Percentiles rank a stretch among this genome's conserved stretches.
Conservation (phyloP, 2,329 filamentous ascomycete genomes). For the Coniochaeta prunicola region DNA sequence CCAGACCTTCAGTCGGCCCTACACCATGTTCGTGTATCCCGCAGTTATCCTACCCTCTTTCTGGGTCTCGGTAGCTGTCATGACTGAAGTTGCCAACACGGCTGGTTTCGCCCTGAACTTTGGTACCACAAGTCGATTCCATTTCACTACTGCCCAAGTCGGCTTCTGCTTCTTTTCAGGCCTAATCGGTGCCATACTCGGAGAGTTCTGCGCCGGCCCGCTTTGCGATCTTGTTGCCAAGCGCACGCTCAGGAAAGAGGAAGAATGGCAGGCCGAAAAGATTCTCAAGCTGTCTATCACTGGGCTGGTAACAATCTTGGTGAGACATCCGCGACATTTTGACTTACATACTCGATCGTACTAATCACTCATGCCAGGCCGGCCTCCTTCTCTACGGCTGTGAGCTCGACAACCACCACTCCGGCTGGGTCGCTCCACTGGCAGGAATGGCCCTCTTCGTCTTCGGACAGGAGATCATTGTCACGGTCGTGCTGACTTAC, state of each 20-base stretch:
- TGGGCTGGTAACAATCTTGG: conserved; percentile 7
- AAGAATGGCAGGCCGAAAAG: conserved; percentile 8
- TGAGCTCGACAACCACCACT: conserved; percentile 5
- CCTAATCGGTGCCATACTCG: conserved; percentile 9
- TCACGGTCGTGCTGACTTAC: conserved; percentile 12
- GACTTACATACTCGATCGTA: background rate
- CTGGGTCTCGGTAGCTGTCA: conserved; percentile 9
- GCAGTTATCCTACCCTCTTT: conserved; percentile 10
- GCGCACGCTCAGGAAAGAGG: conserved; percentile 4
- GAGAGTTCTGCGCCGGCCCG: conserved; percentile 9
- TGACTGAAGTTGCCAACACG: conserved; percentile 13
- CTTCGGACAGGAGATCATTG: conserved; percentile 9
- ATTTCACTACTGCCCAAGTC: conserved; percentile 8
- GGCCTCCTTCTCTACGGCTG: conserved; percentile 9
- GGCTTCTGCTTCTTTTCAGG: conserved; percentile 10
- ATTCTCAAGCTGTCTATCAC: conserved; percentile 7
- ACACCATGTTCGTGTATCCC: conserved; percentile 11
- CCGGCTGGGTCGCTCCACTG: conserved; percentile 5
- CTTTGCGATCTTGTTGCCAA: conserved; percentile 10
- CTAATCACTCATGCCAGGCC: background rate
- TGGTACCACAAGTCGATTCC: conserved; percentile 5
- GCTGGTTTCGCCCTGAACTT: conserved; percentile 13
- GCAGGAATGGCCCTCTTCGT: conserved; percentile 6
- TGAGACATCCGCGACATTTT: background rate
- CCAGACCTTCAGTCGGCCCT: conserved; percentile 10